These are phyloP conservation scores for Oryza glumipatula DNA, from an alignment of 176 grass and related monocot genomes.

Conservation along the genomic window DNA sequence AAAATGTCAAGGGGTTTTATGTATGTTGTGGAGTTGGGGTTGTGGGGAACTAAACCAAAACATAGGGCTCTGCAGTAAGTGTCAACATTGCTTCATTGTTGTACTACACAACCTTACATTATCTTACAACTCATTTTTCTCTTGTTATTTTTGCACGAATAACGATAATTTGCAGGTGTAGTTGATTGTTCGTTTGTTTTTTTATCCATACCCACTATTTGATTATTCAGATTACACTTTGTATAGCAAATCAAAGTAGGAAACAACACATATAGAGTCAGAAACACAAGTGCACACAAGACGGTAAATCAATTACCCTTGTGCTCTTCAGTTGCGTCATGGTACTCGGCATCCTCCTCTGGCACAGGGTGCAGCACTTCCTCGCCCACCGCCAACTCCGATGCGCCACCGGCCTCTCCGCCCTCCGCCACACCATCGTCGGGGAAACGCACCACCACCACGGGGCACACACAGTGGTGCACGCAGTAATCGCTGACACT, in stretches of 20 bases:
- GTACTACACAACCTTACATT: not conserved
- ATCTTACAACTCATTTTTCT: not conserved
- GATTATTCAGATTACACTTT: not conserved
- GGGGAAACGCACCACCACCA: constrained; percentile 84
- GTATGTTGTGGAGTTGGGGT: too few species aligned
- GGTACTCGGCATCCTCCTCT: constrained; percentile 84
- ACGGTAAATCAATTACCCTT: constrained; percentile 57
- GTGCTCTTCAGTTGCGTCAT: constrained; percentile 75
- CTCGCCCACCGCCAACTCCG: not conserved
- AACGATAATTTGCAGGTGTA: not conserved
- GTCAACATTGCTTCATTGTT: not conserved
- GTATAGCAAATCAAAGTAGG: not conserved
- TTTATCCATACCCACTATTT: not conserved
- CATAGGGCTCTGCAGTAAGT: not conserved
- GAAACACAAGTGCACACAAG: not conserved
- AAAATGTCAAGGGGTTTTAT: not conserved
- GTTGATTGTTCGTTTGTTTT: not conserved
- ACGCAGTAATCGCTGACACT: constrained; percentile 98
- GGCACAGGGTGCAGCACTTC: constrained; percentile 72
- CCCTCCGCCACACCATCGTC: constrained; percentile 48
- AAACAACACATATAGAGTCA: constrained; percentile 4
- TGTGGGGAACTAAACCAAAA: not conserved
- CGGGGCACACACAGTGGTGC: constrained; percentile 93
- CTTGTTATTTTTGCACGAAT: not conserved
- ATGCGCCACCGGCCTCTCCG: not conserved